phyloP scores from a whole-genome alignment of 306 rosid species.

The Styphnolobium japonicum region DNA sequence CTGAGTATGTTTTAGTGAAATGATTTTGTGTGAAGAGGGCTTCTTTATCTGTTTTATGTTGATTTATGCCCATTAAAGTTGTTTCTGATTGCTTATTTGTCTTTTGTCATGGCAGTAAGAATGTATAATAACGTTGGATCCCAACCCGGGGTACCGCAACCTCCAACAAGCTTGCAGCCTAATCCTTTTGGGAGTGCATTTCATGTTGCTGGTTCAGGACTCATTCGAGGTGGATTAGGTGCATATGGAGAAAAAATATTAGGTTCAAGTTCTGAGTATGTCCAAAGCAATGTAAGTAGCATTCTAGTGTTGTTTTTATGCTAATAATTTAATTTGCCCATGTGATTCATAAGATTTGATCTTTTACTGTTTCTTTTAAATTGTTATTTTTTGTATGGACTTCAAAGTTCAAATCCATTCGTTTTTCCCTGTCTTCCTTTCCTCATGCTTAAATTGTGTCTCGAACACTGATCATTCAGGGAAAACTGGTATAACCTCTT shows the following conservation, averaged over 20 bases:
- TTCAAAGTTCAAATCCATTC: not conserved
- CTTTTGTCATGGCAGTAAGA: slow-evolving; percentile 27
- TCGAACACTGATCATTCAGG: not conserved
- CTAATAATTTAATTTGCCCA: not conserved
- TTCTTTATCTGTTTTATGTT: not conserved
- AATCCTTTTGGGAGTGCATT: slow-evolving; percentile 88
- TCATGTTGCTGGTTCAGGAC: slow-evolving; percentile 92
- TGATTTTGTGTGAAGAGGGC: not conserved
- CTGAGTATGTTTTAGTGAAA: not conserved
- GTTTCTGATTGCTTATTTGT: not conserved
- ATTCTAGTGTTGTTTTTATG: not conserved
- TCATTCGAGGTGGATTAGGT: slow-evolving; percentile 91
- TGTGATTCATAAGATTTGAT: not conserved
- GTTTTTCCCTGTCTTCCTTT: not conserved
- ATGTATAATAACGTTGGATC: slow-evolving; percentile 73
- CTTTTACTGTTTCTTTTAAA: not conserved
- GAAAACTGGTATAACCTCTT: not conserved
- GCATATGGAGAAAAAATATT: slow-evolving; percentile 93
- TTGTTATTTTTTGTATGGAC: not conserved
- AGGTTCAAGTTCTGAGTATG: slow-evolving; percentile 96
- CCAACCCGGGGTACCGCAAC: slow-evolving; percentile 57
- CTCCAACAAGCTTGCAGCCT: slow-evolving; percentile 55
- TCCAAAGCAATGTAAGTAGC: slow-evolving; percentile 92
- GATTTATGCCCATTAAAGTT: not conserved
- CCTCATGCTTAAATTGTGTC: not conserved